Base-by-base conservation (phyloP, 2,329 filamentous ascomycete species). In the Fusarium clavum region DNA sequence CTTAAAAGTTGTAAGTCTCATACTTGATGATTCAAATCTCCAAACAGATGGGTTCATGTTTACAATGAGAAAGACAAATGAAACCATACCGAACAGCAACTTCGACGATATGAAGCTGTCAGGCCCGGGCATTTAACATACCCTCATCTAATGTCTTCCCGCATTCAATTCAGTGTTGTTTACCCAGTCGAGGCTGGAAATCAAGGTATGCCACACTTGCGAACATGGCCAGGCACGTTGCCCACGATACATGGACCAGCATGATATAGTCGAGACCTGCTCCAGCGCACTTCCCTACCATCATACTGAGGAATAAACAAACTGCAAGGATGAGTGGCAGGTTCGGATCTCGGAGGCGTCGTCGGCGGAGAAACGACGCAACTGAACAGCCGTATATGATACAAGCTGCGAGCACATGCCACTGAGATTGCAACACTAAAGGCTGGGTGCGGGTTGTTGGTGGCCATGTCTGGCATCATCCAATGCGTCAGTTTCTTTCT, bases 211-310 rank as follows among this genome's bases (percentile, higher is more conserved):
- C 44, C 45, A 59, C 62, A 43, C 70, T 74, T 27, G 61, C 62
- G 34, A 74, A 20, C 73, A 75, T 75, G 20, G 73, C 72, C 41
- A 74, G 24, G 27, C 72, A 75, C 34, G 71, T 63, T 34, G 73
- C 73, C 73, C 73, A 75, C 11, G 73, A 75, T 27, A 73, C 56
- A 45, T 75, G 60, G 29, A 75, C 70, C 46, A 74, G 47, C 52
- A 73, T 54, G 56, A 73, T 70, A 48, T 74, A 72, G 41, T 69
- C 65, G 44, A 64, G 53, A 52, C 63, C 67, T 71, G 68, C 73
- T 40, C 70, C 73, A 4, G 47, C 53, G 48, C 25, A 65, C 12
- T 68, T 64, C 14, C 73, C 73, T 14, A 49, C 41, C 16, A 69
- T 29, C 14, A 71, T 61, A n/a, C 71, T 60, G 34, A 64, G 57